These are phyloP conservation scores for Cladorrhinum samala DNA, from an alignment of 495 filamentous ascomycete genomes.

Conservation along the genomic window DNA sequence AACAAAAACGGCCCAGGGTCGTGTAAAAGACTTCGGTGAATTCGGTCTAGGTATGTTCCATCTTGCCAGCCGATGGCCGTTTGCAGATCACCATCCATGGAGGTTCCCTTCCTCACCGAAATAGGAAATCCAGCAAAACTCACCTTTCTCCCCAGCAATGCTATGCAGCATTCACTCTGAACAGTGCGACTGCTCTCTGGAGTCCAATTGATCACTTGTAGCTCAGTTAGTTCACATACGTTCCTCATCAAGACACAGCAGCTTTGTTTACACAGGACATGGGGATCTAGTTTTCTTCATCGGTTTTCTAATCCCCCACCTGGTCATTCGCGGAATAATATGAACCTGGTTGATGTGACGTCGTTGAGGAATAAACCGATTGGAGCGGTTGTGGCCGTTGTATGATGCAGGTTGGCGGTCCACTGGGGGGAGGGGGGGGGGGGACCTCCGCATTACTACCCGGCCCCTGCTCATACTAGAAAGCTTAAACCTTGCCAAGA, in stretches of 20 bases:
- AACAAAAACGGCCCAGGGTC: background rate
- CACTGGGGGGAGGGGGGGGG: background rate
- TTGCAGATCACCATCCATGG: background rate
- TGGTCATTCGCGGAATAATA: slow-evolving; percentile 2
- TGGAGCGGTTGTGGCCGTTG: slow-evolving; percentile 5
- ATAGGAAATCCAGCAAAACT: background rate
- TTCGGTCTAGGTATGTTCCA: too few species aligned
- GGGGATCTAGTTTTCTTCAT: background rate
- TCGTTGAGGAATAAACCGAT: background rate
- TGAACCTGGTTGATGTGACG: background rate
- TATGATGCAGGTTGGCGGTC: background rate
- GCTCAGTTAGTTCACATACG: background rate
- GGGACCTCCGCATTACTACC: background rate
- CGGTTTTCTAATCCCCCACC: background rate
- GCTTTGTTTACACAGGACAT: too few species aligned
- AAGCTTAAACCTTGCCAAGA: background rate
- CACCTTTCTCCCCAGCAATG: too few species aligned
- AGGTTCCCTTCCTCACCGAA: background rate
- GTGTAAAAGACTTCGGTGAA: too few species aligned
- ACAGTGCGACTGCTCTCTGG: background rate
- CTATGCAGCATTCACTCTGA: background rate
- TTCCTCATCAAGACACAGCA: too few species aligned
- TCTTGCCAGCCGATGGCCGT: too few species aligned
- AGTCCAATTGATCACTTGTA: background rate
- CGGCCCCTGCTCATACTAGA: background rate